A percentile compares a stretch with the other conserved stretches of the same genome.
These are phyloP conservation scores for Phytophthora meadii DNA, from an alignment of 352 stramenopile genomes.

Conservation along the genomic window DNA sequence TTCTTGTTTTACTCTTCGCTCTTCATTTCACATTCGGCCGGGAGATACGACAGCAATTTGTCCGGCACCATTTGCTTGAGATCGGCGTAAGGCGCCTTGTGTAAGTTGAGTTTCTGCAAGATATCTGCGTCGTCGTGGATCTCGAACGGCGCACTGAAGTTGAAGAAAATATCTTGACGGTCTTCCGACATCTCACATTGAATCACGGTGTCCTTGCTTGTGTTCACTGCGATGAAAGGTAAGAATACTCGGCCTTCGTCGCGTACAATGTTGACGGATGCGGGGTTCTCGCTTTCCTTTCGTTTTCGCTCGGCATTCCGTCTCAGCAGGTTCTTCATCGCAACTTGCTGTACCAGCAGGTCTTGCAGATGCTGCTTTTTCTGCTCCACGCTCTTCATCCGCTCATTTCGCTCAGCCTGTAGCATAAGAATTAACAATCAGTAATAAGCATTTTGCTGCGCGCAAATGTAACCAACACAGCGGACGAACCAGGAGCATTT, in stretches of 20 bases:
- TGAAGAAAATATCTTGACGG: constrained; percentile 96
- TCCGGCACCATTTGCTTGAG: constrained; percentile 78
- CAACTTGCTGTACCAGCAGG: constrained; percentile 94
- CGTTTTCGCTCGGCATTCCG: constrained; percentile 84
- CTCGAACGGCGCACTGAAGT: constrained; percentile 97
- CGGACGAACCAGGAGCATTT: constrained; percentile 77
- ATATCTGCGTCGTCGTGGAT: constrained; percentile 98
- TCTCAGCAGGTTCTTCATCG: constrained; percentile 94
- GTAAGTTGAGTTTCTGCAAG: constrained; percentile 93
- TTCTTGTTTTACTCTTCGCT: constrained; percentile 54
- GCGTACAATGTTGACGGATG: constrained; percentile 32
- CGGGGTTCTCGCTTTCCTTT: constrained; percentile 43
- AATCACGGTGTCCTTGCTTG: constrained; percentile 93
- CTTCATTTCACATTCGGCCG: constrained; percentile 81
- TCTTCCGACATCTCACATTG: constrained; percentile 97
- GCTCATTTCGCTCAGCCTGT: constrained; percentile 77
- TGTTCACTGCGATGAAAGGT: constrained; percentile 98
- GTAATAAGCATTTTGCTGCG: neutral
- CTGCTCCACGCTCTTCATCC: constrained; percentile 83
- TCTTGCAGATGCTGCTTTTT: constrained; percentile 94
- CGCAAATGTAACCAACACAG: neutral
- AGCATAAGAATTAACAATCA: no score
- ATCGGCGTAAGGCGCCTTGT: constrained; percentile 74
- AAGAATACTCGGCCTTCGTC: constrained; percentile 92
- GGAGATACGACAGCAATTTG: constrained; percentile 78